Conservation (phyloP, 208 protist genomes). For the Trypanosoma theileri region DNA sequence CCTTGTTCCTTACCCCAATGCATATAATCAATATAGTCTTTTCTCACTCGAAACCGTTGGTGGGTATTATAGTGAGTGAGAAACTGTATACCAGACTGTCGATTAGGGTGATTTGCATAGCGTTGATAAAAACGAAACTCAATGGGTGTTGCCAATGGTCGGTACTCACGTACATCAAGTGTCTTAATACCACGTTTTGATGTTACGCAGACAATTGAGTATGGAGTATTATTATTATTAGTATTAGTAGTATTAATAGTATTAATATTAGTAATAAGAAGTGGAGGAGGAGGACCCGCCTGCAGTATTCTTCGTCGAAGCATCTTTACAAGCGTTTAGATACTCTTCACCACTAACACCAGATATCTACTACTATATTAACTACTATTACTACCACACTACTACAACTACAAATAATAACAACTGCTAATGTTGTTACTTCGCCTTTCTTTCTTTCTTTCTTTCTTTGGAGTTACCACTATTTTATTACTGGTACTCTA, state of each 20-base stretch:
- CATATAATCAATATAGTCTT: slow-evolving; percentile 92
- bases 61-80: slow-evolving; percentile 90
- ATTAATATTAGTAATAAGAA: background rate
- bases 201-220: slow-evolving; percentile 5
- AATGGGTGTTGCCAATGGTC: slow-evolving; percentile 79
- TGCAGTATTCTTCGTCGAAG: slow-evolving; percentile 37
- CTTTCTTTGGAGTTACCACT: too few species aligned
- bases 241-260: background rate
- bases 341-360: too few species aligned
- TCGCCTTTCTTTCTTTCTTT: too few species aligned
- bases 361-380: background rate
- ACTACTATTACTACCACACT: slow-evolving; percentile 3
- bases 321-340: slow-evolving; percentile 17
- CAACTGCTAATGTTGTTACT: too few species aligned
- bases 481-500: too few species aligned
- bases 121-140: slow-evolving; percentile 93
- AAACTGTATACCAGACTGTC: slow-evolving; percentile 87
- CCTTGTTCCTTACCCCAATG: slow-evolving; percentile 91
- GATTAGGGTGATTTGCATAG: slow-evolving; percentile 89
- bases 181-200: slow-evolving; percentile 72
- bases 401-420: background rate
- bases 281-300: background rate
- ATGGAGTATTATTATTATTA: background rate
- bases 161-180: slow-evolving; percentile 84
- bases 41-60: slow-evolving; percentile 85